These are phyloP conservation scores for Moringa oleifera DNA, from an alignment of 345 rosid species.

Conservation along the genomic window DNA sequence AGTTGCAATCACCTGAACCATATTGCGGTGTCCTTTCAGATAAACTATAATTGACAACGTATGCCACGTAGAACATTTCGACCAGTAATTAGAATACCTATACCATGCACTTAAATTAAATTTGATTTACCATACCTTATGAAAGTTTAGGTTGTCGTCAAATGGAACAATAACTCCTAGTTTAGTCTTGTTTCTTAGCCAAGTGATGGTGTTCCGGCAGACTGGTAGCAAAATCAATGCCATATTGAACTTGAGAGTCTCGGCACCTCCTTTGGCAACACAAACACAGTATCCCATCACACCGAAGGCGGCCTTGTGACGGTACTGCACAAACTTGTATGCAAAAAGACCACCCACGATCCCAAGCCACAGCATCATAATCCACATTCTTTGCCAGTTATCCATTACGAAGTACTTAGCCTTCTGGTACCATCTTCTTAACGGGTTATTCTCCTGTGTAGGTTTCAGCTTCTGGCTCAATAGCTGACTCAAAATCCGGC, in stretches of 20 bases:
- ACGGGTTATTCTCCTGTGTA: slow-evolving; percentile 50
- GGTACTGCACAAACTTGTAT: slow-evolving; percentile 66
- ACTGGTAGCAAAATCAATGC: slow-evolving; percentile 74
- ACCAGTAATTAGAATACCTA: too few species aligned
- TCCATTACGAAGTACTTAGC: slow-evolving; percentile 63
- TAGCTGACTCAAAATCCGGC: slow-evolving; percentile 65
- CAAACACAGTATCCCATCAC: slow-evolving; percentile 92
- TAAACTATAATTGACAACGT: too few species aligned
- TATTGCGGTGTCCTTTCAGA: too few species aligned
- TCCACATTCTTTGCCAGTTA: slow-evolving; percentile 83
- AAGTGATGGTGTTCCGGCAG: slow-evolving; percentile 82
- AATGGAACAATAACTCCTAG: slow-evolving; percentile 66
- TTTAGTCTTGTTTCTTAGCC: slow-evolving; percentile 88
- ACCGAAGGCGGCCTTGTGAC: slow-evolving; percentile 38
- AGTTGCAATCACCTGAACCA: slow-evolving; percentile 44
- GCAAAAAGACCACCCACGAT: slow-evolving; percentile 55
- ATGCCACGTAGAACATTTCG: too few species aligned
- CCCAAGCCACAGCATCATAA: slow-evolving; percentile 68
- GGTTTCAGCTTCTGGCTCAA: slow-evolving; percentile 83
- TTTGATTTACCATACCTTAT: too few species aligned
- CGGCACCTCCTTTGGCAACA: slow-evolving; percentile 84
- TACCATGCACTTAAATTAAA: too few species aligned
- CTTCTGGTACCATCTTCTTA: slow-evolving; percentile 34
- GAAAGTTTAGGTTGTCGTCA: slow-evolving; percentile 83
- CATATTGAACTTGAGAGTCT: slow-evolving; percentile 85